Evolutionary conservation across 78 protist species (phyloP).

Genomic region (Dictyostelium citrinum): DNA sequence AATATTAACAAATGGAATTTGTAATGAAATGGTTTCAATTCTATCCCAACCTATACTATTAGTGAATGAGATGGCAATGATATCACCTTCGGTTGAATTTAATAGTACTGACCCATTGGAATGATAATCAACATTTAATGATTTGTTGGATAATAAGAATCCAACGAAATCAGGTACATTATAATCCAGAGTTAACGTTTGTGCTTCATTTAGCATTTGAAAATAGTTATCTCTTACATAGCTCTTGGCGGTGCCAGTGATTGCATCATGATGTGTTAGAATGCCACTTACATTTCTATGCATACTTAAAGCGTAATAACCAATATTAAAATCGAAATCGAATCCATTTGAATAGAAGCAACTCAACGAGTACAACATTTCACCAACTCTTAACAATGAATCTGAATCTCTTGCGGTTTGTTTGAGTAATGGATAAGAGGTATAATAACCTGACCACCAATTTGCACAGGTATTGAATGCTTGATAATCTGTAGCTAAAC

Average conservation of each 20-base stretch:
- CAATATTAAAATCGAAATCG: background rate
- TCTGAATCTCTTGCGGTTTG: conserved; percentile 26
- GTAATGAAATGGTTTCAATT: background rate
- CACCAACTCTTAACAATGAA: background rate
- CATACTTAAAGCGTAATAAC: background rate
- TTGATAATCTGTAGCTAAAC: background rate
- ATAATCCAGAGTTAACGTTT: background rate
- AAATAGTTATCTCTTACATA: conserved; percentile 38
- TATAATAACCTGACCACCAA: conserved; percentile 57
- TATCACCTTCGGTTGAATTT: background rate
- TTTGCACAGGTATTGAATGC: conserved; percentile 31
- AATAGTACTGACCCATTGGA: background rate
- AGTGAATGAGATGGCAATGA: background rate
- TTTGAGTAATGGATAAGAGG: conserved; percentile 17
- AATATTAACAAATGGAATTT: background rate
- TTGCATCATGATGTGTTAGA: conserved; percentile 58
- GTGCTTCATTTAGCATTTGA: conserved; percentile 25
- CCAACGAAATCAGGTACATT: conserved; percentile 2
- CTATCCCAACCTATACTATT: conserved; percentile 68
- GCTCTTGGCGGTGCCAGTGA: conserved; percentile 32
- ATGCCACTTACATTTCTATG: conserved; percentile 67
- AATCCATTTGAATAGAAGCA: background rate
- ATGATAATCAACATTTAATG: background rate
- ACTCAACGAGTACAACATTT: background rate
- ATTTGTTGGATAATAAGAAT: conserved; percentile 12